A percentile compares a stretch with the other conserved stretches of the same genome.
Conservation (phyloP, 176 grass and related monocot genomes). For the Bromus sterilis region DNA sequence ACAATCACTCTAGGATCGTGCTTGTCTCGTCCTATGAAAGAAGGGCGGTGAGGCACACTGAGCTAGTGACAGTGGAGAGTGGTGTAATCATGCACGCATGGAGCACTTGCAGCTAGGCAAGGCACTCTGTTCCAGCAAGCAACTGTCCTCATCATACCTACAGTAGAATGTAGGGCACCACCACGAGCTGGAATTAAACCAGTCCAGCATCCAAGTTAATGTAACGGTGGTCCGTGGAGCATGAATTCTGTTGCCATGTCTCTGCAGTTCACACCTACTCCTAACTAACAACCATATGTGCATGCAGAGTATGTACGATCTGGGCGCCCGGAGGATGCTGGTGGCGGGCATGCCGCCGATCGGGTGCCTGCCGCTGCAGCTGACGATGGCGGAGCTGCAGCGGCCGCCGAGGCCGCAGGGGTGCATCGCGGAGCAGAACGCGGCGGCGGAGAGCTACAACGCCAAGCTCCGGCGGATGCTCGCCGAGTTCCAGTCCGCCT, state of each 20-base stretch:
- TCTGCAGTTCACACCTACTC: no score
- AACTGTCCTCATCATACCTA: background rate
- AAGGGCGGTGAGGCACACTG: background rate
- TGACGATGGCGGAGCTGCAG: slow-evolving; percentile 6
- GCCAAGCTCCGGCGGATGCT: slow-evolving; percentile 14
- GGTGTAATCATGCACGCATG: background rate
- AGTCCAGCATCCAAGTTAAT: background rate
- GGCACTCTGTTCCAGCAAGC: slow-evolving; percentile 6
- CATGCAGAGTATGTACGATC: slow-evolving; percentile 19
- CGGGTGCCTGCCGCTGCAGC: slow-evolving; percentile 33
- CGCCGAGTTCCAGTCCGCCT: background rate
- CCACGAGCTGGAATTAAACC: background rate
- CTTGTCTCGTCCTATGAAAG: background rate
- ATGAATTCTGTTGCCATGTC: background rate
- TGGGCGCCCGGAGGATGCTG: slow-evolving; percentile 21
- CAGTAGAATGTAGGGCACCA: background rate
- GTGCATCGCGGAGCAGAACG: slow-evolving; percentile 24
- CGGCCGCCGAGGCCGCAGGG: background rate
- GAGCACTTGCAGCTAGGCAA: background rate
- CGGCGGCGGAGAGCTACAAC: slow-evolving; percentile 26
- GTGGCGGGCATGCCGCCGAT: slow-evolving; percentile 25
- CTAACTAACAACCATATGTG: no score
- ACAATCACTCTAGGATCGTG: background rate
- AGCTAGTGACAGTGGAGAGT: background rate
- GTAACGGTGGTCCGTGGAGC: background rate